Percentiles rank a stretch among this genome's conserved stretches.
Evolutionary conservation across 352 stramenopile genomes (phyloP).

Genomic region (Thraustotheca clavata): DNA sequence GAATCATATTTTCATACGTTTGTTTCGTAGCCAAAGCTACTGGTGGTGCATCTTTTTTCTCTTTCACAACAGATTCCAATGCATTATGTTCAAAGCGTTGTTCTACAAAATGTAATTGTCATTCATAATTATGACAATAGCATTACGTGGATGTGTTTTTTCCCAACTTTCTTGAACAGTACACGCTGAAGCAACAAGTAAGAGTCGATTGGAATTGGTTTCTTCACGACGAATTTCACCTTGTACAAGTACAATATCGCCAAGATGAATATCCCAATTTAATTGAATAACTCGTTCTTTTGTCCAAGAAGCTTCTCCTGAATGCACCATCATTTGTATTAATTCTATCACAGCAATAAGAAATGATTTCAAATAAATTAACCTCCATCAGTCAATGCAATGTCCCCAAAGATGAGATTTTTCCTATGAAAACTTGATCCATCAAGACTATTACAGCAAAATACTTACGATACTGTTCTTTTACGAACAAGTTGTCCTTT

Average conservation of each 20-base stretch:
- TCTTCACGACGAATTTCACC: slow-evolving; percentile 42
- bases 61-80: neutral
- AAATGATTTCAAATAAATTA: neutral
- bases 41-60: neutral
- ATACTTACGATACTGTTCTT: slow-evolving; percentile 67
- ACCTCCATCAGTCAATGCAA: slow-evolving; percentile 59
- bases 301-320: slow-evolving; percentile 42
- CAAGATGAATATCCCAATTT: slow-evolving; percentile 74
- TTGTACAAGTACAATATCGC: slow-evolving; percentile 41
- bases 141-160: slow-evolving; percentile 32
- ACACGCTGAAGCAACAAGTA: slow-evolving; percentile 45
- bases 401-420: slow-evolving; percentile 71
- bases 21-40: slow-evolving; percentile 12
- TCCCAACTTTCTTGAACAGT: slow-evolving; percentile 54
- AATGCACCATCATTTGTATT: slow-evolving; percentile 77
- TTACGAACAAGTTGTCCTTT: slow-evolving; percentile 63
- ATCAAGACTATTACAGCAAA: neutral
- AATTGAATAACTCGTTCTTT: slow-evolving; percentile 55
- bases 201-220: slow-evolving; percentile 28
- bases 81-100: slow-evolving; percentile 1
- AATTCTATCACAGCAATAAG: too few species aligned
- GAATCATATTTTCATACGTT: slow-evolving; percentile 82
- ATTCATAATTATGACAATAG: slow-evolving; percentile 10
- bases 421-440: slow-evolving; percentile 38
- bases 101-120: neutral